A percentile compares a stretch with the other conserved stretches of the same genome.
Conservation (phyloP, 1,284 basidiomycete genomes). For the Coniferiporia weirii region DNA sequence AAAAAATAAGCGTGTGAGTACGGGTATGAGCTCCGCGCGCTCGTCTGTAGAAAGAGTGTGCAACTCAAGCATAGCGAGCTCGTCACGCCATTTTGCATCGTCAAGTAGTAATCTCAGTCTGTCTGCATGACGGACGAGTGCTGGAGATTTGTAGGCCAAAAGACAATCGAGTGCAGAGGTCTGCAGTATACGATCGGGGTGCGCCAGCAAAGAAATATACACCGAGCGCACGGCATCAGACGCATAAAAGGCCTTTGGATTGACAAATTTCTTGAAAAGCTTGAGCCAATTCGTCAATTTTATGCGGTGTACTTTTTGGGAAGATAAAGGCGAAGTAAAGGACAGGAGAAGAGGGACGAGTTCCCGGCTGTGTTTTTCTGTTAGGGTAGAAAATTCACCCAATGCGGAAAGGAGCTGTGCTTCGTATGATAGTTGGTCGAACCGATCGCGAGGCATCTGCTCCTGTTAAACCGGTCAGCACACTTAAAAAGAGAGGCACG, state of each 20-base stretch:
- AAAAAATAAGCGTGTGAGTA: conserved; percentile 78
- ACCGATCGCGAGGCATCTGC: conserved; percentile 57
- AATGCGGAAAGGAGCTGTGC: conserved; percentile 71
- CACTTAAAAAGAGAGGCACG: conserved; percentile 28
- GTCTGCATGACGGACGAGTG: conserved; percentile 63
- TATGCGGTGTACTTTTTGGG: conserved; percentile 43
- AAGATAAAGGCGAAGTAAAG: conserved; percentile 38
- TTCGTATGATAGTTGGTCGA: conserved; percentile 77
- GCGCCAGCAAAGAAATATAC: conserved; percentile 76
- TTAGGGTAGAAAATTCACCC: conserved; percentile 59
- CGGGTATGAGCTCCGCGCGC: conserved; percentile 67
- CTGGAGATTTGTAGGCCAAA: conserved; percentile 77
- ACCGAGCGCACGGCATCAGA: conserved; percentile 63
- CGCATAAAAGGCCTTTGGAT: conserved; percentile 82
- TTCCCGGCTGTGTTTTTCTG: conserved; percentile 81
- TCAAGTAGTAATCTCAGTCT: conserved; percentile 74
- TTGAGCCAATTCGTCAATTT: conserved; percentile 75
- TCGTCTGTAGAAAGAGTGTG: conserved; percentile 58
- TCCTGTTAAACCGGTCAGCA: conserved; percentile 35
- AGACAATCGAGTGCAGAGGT: conserved; percentile 75
- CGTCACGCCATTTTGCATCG: conserved; percentile 85
- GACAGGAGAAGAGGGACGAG: conserved; percentile 77
- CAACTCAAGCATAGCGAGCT: conserved; percentile 72
- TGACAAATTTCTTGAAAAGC: conserved; percentile 85
- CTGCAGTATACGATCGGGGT: conserved; percentile 82